Evolutionary conservation across 352 stramenopile species (phyloP).

Genomic region (Globisporangium middletonii): DNA sequence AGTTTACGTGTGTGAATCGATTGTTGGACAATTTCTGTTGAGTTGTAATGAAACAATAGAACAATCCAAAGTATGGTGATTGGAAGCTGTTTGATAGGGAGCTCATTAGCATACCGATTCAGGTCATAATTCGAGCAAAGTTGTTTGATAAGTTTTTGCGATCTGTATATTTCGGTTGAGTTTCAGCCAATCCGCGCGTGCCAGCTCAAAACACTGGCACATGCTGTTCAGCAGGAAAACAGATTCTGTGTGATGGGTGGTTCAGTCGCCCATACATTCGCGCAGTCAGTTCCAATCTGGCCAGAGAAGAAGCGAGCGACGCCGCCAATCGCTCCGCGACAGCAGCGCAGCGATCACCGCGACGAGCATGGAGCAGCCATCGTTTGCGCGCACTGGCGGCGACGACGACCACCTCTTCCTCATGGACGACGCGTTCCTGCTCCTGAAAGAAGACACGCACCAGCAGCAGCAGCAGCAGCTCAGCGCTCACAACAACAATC

Average conservation of each 20-base stretch:
- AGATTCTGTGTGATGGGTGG: too few species aligned
- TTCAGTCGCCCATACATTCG: too few species aligned
- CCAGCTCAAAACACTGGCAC: conserved; percentile 34
- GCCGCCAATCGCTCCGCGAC: too few species aligned
- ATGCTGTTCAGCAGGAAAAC: neutral
- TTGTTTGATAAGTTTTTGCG: too few species aligned
- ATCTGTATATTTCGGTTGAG: neutral
- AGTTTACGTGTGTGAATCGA: too few species aligned
- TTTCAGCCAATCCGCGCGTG: conserved; percentile 46
- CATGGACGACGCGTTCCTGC: conserved; percentile 45
- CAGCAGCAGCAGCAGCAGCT: neutral
- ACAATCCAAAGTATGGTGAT: neutral
- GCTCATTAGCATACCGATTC: too few species aligned
- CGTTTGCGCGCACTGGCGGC: conserved; percentile 1
- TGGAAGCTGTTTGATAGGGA: too few species aligned
- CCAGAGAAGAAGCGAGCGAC: too few species aligned
- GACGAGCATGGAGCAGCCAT: conserved; percentile 5
- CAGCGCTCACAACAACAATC: neutral
- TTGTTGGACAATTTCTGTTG: too few species aligned
- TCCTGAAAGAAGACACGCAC: conserved; percentile 33
- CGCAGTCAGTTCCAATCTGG: too few species aligned
- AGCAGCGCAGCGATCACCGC: too few species aligned
- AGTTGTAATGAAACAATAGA: neutral
- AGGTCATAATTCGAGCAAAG: too few species aligned
- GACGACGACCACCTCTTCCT: conserved; percentile 24